phyloP scores from a whole-genome alignment of 345 rosid genomes.

The Eucalyptus pumila region DNA sequence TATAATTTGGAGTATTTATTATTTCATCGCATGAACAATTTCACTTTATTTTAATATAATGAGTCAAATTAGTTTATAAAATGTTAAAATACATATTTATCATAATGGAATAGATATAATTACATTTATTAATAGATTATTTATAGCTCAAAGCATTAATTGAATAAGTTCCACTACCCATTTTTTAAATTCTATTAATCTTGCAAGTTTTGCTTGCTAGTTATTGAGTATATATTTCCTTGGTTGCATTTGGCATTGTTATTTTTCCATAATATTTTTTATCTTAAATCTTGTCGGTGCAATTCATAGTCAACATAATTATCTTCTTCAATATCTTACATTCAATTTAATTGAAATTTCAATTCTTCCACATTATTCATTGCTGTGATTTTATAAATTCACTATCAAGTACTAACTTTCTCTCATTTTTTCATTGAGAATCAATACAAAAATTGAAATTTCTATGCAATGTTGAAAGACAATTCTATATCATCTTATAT shows the following conservation, averaged over 20 bases:
- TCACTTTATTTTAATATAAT: neutral
- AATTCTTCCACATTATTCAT: neutral
- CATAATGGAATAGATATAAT: neutral
- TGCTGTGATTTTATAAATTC: neutral
- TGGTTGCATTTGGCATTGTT: neutral
- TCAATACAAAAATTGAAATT: neutral
- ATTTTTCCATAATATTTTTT: neutral
- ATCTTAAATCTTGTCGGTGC: accelerated
- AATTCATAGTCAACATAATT: neutral
- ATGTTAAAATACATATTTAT: neutral
- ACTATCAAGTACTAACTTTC: neutral
- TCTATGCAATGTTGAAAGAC: neutral
- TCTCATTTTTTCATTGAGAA: neutral
- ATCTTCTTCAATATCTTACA: neutral
- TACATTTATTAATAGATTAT: neutral
- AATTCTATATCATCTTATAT: neutral
- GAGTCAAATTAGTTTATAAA: neutral
- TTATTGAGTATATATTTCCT: neutral
- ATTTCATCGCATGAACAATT: neutral
- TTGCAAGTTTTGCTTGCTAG: neutral
- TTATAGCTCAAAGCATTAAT: neutral
- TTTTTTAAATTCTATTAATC: neutral
- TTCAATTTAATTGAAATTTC: neutral
- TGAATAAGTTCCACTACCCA: neutral
- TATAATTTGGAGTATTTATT: neutral